Evolutionary conservation across 2,329 filamentous ascomycete species (phyloP), one percentile per base, ranked within the genome.

Genomic region (Ophiostoma sp.): DNA sequence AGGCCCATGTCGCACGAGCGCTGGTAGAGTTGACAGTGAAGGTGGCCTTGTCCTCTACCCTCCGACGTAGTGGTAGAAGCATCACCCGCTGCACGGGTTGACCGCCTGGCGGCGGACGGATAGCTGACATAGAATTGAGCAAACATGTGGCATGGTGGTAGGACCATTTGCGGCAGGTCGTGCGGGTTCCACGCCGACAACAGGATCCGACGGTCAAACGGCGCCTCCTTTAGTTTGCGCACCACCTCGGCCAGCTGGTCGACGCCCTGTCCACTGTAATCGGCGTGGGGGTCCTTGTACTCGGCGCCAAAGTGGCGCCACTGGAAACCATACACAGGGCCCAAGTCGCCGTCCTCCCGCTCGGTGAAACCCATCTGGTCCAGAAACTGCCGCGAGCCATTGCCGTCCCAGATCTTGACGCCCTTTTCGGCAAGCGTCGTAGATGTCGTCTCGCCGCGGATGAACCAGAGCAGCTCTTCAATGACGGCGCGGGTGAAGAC

Each of bases 371-470:
- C 95, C 0, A 96, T 88, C 75, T 86, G 91, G 84, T 99, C 95
- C 50, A 99, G 92, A 81, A 92, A 98, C 79, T 91, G 92, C 78
- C 96, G 93, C 64, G 91, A 94, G 59, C 95, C 96, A 80, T 99
- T 99, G 78, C 95, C 95, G 81, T 99, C 96, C 96, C 96, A 99
- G 81, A 99, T 99, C 83, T 97, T 97, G 79, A 99, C 91, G 39
- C 94, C 94, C 1, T 91, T 90, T 15, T 91, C 90, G 74, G 89
- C 91, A 2, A 99, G 90, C 0, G 94, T 85, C 3, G 89, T 83
- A 1, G 93, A 95, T 0, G 93, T 94, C 2, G 96, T 99, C 79
- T 86, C 89, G 79, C 94, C 96, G 61, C 90, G 88, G 77, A 99
- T 87, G 83, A 99, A 99, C 96, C 96, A 99, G 75, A 99, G 91